Evolutionary conservation across 1,139 yeast genomes (phyloP), one percentile per base, ranked within the genome.

Genomic region (Hansenula lynferdii): DNA sequence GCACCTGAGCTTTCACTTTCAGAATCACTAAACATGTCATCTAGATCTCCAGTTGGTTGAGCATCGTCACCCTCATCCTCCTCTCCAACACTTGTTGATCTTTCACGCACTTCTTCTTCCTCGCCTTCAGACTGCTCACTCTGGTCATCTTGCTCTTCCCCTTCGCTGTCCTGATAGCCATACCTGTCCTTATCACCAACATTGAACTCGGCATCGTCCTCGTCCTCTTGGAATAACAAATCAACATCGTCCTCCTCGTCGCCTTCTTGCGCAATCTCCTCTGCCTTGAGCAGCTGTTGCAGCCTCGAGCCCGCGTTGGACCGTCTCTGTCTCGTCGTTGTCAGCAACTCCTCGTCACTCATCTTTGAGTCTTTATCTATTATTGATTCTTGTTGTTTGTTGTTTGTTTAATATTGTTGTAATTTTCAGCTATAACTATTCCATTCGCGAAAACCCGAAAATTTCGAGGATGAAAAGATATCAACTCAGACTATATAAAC

Each of bases 271-370:
- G 67, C 49, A 30, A 73, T 67, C 43, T 65, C 65, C 53, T 89
- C 96, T 30, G 85, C 72, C 44, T 80, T 83, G 19, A 92, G 67
- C 49, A 92, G 70, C 44, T 80, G 80, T 54, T 78, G 77, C 54
- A 92, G 67, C 42, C 94, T 70, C 38, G 87, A 83, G 10, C 99
- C 99, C 1, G 98, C 98, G 62, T 92, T 92, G 36, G 87, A 63
- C 38, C 99, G 77, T 47, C 89, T 72, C 42, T 79, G 65, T 45
- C 96, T 73, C 6, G 94, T 81, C 12, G 85, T 78, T 50, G 84
- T 80, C 47, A 80, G 64, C 51, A 73, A 69, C 34, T 75, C 77
- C 20, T 62, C 65, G 21, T 20, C 36, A 10, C 28, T 28, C 31
- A 22, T 28, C 7, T 6, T 12, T 11, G 16, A 28, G 2, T 9